These are phyloP conservation scores for Paramecium biaurelia DNA, from an alignment of 73 alveolate genomes.

Conservation along the genomic window DNA sequence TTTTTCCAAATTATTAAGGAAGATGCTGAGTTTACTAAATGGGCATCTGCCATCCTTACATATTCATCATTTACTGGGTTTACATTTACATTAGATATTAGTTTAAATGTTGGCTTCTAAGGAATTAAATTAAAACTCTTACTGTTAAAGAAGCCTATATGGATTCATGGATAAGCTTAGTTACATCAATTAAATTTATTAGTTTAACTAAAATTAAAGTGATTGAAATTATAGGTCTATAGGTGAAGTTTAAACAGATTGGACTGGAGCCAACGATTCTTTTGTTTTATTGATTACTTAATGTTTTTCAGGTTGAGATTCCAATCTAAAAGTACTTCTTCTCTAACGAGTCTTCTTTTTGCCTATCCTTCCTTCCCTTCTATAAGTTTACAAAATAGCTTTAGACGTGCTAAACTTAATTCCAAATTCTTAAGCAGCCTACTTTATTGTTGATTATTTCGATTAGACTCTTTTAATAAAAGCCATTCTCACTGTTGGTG, in stretches of 20 bases:
- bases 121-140: neutral
- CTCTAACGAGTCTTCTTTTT: constrained; percentile 63
- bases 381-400: constrained; percentile 62
- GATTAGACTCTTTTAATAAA: constrained; percentile 50
- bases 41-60: neutral
- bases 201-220: neutral
- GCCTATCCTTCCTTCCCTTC: constrained; percentile 64
- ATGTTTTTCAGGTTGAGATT: neutral
- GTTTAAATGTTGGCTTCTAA: neutral
- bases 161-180: neutral
- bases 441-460: constrained; percentile 49
- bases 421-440: constrained; percentile 65
- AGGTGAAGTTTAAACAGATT: neutral
- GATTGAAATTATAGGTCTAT: neutral
- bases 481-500: constrained; percentile 52
- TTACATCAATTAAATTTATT: neutral
- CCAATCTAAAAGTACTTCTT: constrained; percentile 1
- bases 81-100: neutral
- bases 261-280: neutral
- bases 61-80: neutral
- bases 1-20: neutral
- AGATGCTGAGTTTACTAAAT: neutral
- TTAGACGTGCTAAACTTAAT: constrained; percentile 61
- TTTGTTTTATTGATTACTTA: neutral
- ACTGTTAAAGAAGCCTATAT: neutral